Conservation (phyloP, 2,329 filamentous ascomycete genomes). For the Clonostachys sp. region DNA sequence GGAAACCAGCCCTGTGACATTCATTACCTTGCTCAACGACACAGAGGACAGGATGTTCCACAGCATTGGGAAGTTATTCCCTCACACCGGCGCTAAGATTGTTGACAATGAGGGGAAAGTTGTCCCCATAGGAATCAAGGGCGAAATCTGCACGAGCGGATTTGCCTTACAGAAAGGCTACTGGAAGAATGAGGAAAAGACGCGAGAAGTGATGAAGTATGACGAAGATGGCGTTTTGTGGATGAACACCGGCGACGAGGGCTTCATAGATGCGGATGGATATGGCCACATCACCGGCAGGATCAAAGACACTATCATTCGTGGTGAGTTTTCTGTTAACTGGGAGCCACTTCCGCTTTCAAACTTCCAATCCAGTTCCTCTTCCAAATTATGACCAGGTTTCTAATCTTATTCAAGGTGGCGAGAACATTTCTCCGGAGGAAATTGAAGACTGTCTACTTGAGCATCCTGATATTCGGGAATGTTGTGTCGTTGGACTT, state of each 20-base stretch:
- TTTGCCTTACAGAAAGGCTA: conserved; percentile 58
- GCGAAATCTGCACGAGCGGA: conserved; percentile 61
- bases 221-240: conserved; percentile 46
- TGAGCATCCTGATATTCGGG: conserved; percentile 58
- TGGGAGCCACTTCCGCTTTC: too few relatives aligned
- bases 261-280: conserved; percentile 68
- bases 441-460: conserved; percentile 80
- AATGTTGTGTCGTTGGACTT: conserved; percentile 73
- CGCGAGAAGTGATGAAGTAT: conserved; percentile 13
- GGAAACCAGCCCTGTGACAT: conserved; percentile 54
- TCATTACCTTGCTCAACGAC: conserved; percentile 64
- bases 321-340: too few relatives aligned
- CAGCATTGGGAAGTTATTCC: conserved; percentile 57
- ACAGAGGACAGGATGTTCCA: conserved; percentile 58
- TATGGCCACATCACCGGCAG: conserved; percentile 77
- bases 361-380: too few relatives aligned
- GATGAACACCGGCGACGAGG: conserved; percentile 86
- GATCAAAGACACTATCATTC: conserved; percentile 83
- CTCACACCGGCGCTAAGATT: conserved; percentile 58
- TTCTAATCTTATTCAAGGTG: conserved; percentile 45
- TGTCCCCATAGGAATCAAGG: conserved; percentile 47
- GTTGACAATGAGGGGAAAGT: conserved; percentile 50
- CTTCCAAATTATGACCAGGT: too few relatives aligned
- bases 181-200: conserved; percentile 45
- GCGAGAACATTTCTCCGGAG: conserved; percentile 83